phyloP scores from a whole-genome alignment of 148 eudicot genomes.

The Fagopyrum homotropicum region DNA sequence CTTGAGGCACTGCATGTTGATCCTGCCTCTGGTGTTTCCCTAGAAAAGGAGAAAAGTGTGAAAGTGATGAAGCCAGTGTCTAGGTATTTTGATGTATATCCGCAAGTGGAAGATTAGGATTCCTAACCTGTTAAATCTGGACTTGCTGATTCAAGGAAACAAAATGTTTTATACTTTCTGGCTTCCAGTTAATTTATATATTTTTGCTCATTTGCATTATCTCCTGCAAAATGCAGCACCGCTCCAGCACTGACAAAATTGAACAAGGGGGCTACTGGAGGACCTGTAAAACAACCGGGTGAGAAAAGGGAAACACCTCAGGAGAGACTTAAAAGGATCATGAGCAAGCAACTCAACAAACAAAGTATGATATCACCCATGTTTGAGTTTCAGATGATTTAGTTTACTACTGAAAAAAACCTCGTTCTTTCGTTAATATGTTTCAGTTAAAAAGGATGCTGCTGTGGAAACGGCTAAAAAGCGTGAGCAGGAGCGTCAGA shows the following conservation, averaged over 20 bases:
- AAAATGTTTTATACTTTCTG: neutral
- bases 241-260: constrained; percentile 36
- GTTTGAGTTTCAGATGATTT: neutral
- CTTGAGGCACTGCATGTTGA: constrained; percentile 96
- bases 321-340: constrained; percentile 46
- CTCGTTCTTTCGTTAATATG: neutral
- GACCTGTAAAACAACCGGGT: constrained; percentile 25
- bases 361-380: constrained; percentile 49
- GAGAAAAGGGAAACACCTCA: constrained; percentile 50
- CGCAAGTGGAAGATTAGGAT: neutral
- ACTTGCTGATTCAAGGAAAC: neutral
- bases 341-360: constrained; percentile 74
- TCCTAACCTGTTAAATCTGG: neutral
- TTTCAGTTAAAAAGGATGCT: constrained; percentile 86
- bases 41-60: constrained; percentile 66
- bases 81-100: constrained; percentile 33
- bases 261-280: constrained; percentile 28
- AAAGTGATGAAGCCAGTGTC: constrained; percentile 51
- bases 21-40: constrained; percentile 91
- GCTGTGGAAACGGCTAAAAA: constrained; percentile 92
- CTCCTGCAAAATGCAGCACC: constrained; percentile 21
- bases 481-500: constrained; percentile 83
- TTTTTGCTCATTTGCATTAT: constrained; percentile 9
- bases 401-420: neutral
- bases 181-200: neutral